phyloP scores from a whole-genome alignment of 2,329 filamentous ascomycete genomes.

The Neofusicoccum sp. region DNA sequence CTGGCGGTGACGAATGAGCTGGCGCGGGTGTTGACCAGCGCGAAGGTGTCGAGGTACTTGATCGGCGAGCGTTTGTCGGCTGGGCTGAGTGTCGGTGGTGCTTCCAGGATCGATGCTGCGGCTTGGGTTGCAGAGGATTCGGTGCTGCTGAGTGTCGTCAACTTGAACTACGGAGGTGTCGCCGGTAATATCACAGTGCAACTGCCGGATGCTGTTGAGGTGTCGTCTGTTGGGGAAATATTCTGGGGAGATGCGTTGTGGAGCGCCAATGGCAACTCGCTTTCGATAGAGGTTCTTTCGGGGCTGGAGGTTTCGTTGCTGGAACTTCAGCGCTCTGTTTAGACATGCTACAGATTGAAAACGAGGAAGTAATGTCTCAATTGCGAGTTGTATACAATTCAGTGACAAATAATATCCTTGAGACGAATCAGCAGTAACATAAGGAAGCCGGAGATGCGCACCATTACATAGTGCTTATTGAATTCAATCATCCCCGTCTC shows the following conservation, averaged over 20 bases:
- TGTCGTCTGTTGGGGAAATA: not conserved
- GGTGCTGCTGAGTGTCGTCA: slow-evolving; percentile 42
- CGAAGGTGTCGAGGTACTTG: slow-evolving; percentile 36
- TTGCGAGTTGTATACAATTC: no score
- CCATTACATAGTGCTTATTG: no score
- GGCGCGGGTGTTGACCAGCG: slow-evolving; percentile 39
- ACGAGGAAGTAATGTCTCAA: no score
- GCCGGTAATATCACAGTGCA: slow-evolving; percentile 19
- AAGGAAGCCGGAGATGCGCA: no score
- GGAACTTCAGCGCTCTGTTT: not conserved
- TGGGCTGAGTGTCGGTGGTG: slow-evolving; percentile 23
- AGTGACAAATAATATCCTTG: no score
- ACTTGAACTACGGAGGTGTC: slow-evolving; percentile 30
- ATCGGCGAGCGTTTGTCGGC: slow-evolving; percentile 32
- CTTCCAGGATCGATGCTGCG: slow-evolving; percentile 39
- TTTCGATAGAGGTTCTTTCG: not conserved
- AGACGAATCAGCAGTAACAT: no score
- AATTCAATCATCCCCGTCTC: no score
- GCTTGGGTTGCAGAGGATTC: slow-evolving; percentile 39
- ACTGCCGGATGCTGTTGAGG: slow-evolving; percentile 20
- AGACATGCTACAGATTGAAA: no score
- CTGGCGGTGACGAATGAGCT: slow-evolving; percentile 35
- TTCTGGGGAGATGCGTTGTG: not conserved
- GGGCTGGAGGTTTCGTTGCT: not conserved
- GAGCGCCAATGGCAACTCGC: not conserved